Percentiles rank a stretch among this genome's conserved stretches.
These are phyloP conservation scores for Saccharomyces pastorianus DNA, from an alignment of 1,139 yeast genomes.

Conservation along the genomic window DNA sequence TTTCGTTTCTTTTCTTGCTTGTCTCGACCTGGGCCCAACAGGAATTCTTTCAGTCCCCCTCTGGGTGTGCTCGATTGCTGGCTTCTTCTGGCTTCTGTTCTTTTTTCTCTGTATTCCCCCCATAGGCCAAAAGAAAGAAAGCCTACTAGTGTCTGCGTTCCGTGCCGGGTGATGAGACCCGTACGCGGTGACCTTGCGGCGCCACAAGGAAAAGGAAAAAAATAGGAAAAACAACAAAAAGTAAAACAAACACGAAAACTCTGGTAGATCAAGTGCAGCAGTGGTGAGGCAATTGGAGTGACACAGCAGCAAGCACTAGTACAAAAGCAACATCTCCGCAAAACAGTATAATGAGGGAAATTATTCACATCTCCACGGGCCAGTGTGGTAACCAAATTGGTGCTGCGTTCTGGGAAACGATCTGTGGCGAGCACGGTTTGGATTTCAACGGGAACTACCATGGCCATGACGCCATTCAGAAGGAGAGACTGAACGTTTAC, in stretches of 20 bases:
- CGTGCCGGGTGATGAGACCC: neutral
- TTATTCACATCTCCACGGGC: slow-evolving; percentile 91
- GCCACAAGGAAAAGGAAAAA: slow-evolving; percentile 1
- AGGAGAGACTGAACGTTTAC: slow-evolving; percentile 35
- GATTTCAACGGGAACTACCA: slow-evolving; percentile 75
- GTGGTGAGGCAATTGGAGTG: slow-evolving; percentile 1
- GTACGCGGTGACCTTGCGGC: neutral
- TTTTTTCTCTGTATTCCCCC: neutral
- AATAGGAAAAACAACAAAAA: neutral
- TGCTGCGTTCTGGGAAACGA: slow-evolving; percentile 96
- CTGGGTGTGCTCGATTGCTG: neutral
- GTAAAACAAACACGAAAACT: neutral
- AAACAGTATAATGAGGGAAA: slow-evolving; percentile 44
- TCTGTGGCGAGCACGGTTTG: slow-evolving; percentile 93
- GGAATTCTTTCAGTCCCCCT: neutral
- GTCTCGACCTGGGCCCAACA: neutral
- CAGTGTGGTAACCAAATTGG: slow-evolving; percentile 99
- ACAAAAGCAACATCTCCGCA: slow-evolving; percentile 5
- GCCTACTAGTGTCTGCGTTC: neutral
- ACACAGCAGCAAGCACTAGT: neutral
- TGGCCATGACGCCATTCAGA: slow-evolving; percentile 62
- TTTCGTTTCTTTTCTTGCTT: neutral
- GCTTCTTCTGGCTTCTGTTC: neutral
- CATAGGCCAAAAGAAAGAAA: neutral
- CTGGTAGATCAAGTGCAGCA: neutral